Percentiles rank a stretch among this genome's conserved stretches.
phyloP scores from a whole-genome alignment of 495 filamentous ascomycete species.

The Hyaloscypha variabilis region DNA sequence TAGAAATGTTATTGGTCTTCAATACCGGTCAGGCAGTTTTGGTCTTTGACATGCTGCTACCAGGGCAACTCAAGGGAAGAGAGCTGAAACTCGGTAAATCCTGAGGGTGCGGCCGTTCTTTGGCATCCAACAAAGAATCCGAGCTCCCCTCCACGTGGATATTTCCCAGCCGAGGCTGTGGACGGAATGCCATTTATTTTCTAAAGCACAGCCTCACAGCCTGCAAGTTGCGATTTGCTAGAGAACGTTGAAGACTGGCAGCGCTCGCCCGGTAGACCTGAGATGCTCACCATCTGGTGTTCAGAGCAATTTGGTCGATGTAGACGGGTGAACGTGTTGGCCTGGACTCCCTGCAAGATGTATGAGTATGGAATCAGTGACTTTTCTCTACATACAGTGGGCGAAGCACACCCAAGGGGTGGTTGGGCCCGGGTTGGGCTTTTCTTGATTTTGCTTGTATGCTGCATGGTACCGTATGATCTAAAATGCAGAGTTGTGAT shows the following conservation, averaged over 20 bases:
- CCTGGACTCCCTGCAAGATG: background rate
- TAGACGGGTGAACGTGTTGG: background rate
- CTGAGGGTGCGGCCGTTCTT: background rate
- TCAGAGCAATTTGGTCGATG: too few species aligned
- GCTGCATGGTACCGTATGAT: background rate
- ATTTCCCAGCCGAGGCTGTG: background rate
- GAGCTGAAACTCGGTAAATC: background rate
- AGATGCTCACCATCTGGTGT: too few species aligned
- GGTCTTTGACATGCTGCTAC: background rate
- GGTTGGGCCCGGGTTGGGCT: background rate
- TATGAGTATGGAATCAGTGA: background rate
- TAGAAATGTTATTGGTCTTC: background rate
- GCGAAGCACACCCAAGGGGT: background rate
- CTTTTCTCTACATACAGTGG: background rate
- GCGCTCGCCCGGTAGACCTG: background rate
- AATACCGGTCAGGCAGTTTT: background rate
- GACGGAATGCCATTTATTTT: background rate
- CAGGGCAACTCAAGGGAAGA: background rate
- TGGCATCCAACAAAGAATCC: background rate
- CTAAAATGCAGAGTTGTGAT: background rate
- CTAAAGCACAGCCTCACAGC: background rate
- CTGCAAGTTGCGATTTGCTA: background rate
- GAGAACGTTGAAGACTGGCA: background rate
- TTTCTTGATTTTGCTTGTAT: background rate
- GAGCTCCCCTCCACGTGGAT: background rate